Percentiles rank a stretch among this genome's conserved stretches.
phyloP scores from a whole-genome alignment of 1,284 basidiomycete genomes.

The Heterobasidion parviporum region DNA sequence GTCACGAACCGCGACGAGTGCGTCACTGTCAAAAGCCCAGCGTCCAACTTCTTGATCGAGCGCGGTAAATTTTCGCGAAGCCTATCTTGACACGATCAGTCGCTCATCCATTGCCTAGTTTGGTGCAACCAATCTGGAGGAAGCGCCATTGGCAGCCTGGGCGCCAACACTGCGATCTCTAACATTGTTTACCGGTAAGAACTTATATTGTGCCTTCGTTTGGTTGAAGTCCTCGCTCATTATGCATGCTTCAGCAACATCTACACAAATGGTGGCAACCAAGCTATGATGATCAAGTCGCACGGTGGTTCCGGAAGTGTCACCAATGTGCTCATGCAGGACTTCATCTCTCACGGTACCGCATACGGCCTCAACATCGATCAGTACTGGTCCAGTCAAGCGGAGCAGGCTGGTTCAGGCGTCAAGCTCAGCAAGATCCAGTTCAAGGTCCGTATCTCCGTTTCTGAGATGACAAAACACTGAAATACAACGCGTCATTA shows the following conservation, averaged over 20 bases:
- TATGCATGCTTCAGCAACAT: conserved; percentile 12
- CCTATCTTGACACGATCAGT: too few species aligned
- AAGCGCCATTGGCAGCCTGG: conserved; percentile 26
- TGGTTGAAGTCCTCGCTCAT: neutral
- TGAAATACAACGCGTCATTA: conserved; percentile 2
- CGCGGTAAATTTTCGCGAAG: conserved; percentile 5
- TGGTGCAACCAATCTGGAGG: conserved; percentile 31
- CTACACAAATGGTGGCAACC: conserved; percentile 27
- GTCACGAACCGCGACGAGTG: conserved; percentile 31
- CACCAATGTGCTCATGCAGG: conserved; percentile 23
- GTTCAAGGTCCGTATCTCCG: conserved; percentile 14
- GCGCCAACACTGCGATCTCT: conserved; percentile 21
- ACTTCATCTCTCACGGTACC: conserved; percentile 23
- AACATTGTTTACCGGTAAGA: conserved; percentile 20
- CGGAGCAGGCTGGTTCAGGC: conserved; percentile 17
- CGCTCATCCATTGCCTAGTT: conserved; percentile 11
- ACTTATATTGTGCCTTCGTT: neutral
- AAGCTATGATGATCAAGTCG: conserved; percentile 29
- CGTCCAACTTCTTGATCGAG: conserved; percentile 25
- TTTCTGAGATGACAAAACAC: neutral
- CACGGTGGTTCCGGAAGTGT: conserved; percentile 25
- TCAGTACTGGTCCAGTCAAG: conserved; percentile 22
- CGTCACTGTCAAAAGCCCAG: conserved; percentile 27
- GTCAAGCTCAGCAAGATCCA: conserved; percentile 22
- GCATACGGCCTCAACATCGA: conserved; percentile 26